Evolutionary conservation across 169 alveolate species (phyloP), one percentile per base, ranked within the genome.

Genomic region (Eimeria mitis): DNA sequence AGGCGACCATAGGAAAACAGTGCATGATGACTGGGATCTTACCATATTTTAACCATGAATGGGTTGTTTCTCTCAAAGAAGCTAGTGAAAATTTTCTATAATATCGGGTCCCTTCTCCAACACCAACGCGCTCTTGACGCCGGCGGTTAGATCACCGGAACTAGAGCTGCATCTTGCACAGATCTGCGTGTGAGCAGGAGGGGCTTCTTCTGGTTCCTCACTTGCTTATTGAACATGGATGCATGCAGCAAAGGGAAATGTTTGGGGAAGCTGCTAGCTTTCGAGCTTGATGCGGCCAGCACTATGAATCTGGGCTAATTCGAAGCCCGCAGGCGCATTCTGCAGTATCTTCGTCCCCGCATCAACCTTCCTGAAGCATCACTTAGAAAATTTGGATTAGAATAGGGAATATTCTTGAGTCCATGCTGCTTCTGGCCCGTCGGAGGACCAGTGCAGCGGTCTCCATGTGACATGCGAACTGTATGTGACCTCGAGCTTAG

Each of bases 81-180:
- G 25, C 88, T 16, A 49, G 68, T 28, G 65, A 21, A 78, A 47
- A 23, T 31, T 78, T 47, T 49, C 31, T 14, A 78, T 65, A 52
- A 31, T 49, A 4, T 78, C 68, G 44, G 11, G 42, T 49, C 88
- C 68, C 54, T 63, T 65, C 61, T 28, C n/a, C 54, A 83, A 59
- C 90, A 83, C 90, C 54, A 54, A 11, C 70, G 2, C 76, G 75
- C 90, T 56, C 42, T 61, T 11, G 89, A 49, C 44, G 16, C 89
- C 89, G 7, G 68, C 68, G 28, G 90, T 37, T 54, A 83, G 75
- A 83, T 83, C 90, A 59, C 76, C 54, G 63, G 59, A 37, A 59
- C 76, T 37, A 40, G 76, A 31, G 76, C 90, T 83, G 90, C 90
- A 83, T 59, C 90, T 56, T 54, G 90, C 90, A 31, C 88, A 78